A percentile compares a stretch with the other conserved stretches of the same genome.
These are phyloP conservation scores for Didymosphaeria variabile DNA, from an alignment of 2,329 filamentous ascomycete species.

Conservation along the genomic window DNA sequence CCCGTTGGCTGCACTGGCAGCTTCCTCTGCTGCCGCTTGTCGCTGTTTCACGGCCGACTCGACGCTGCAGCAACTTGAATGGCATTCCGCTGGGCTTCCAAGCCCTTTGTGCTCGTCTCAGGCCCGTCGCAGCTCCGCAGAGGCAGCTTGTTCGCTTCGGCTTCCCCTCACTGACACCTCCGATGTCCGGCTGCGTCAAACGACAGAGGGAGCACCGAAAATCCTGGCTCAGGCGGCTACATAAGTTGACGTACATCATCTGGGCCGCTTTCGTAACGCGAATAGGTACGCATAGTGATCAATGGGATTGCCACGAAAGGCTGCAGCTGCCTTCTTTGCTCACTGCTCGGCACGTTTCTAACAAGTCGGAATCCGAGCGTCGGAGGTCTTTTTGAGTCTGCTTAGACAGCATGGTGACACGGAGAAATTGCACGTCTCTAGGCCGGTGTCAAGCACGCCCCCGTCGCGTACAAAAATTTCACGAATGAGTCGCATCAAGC, in stretches of 20 bases:
- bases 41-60: constrained; percentile 11
- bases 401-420: constrained; percentile 16
- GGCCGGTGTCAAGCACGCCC: constrained; percentile 14
- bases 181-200: constrained; percentile 25
- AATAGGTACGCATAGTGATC: background rate
- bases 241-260: background rate
- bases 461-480: background rate
- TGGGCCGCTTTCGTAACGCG: background rate
- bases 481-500: too few relatives aligned
- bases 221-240: background rate
- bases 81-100: background rate
- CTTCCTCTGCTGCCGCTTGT: constrained; percentile 15
- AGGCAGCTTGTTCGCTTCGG: constrained; percentile 20
- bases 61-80: background rate
- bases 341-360: constrained; percentile 10
- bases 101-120: constrained; percentile 26
- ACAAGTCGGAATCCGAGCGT: constrained; percentile 18
- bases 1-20: background rate
- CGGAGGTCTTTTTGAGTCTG: constrained; percentile 6
- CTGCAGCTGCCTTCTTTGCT: background rate
- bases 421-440: constrained; percentile 18
- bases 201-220: background rate
- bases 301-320: background rate
- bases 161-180: constrained; percentile 31
- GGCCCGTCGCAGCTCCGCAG: constrained; percentile 26